Percentiles rank a stretch among this genome's conserved stretches.
These are phyloP conservation scores for Geranium incanum DNA, from an alignment of 441 rosid genomes.

Conservation along the genomic window DNA sequence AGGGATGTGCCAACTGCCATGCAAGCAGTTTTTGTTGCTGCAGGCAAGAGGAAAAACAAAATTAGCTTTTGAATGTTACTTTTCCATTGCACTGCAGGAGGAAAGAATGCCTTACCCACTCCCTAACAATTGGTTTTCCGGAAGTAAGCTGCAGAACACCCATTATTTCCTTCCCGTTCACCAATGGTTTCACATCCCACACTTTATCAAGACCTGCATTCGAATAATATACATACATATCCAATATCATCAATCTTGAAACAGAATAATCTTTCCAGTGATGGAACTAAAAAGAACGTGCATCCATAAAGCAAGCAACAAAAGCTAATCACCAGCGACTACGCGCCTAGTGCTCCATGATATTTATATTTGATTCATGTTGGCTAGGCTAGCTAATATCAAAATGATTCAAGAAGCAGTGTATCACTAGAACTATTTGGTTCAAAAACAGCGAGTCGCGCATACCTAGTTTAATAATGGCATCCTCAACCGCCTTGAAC, in stretches of 20 bases:
- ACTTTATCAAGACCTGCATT: conserved; percentile 62
- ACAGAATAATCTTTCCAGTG: background rate
- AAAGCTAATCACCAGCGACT: background rate
- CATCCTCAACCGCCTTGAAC: conserved; percentile 46
- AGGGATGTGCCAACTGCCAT: conserved; percentile 81
- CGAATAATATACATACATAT: conserved; percentile 6
- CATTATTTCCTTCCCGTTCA: conserved; percentile 80
- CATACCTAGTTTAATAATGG: conserved; percentile 54
- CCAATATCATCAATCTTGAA: background rate
- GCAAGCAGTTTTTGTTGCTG: conserved; percentile 72
- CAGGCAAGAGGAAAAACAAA: conserved; percentile 13
- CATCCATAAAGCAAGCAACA: background rate
- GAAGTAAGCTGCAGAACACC: conserved; percentile 56
- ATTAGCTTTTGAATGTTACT: conserved; percentile 13
- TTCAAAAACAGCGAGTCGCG: background rate
- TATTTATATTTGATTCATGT: background rate
- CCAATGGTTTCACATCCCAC: conserved; percentile 77
- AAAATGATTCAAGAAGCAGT: conserved; percentile 1
- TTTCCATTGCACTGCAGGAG: background rate
- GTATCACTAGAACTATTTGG: background rate
- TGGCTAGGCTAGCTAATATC: background rate
- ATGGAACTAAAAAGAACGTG: too few species aligned
- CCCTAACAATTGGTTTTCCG: conserved; percentile 76
- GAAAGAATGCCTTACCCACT: conserved; percentile 55
- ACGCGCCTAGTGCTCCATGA: background rate